Conservation (phyloP, 352 stramenopile species). For the Thraustochytrium striatum region DNA sequence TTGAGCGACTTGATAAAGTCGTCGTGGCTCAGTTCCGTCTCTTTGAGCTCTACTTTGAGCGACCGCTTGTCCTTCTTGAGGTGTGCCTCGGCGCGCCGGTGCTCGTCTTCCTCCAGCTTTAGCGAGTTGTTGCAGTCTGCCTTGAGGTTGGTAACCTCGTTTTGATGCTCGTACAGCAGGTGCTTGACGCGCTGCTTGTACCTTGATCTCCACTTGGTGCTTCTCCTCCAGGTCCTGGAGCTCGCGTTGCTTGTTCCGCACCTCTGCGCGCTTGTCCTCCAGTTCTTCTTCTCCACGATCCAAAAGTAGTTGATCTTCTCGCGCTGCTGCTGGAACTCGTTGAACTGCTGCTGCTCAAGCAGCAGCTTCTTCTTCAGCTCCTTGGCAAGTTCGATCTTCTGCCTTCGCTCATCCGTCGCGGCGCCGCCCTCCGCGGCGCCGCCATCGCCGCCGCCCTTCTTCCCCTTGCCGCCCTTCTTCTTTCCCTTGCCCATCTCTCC, state of each 20-base stretch:
- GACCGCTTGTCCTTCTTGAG: slow-evolving; percentile 78
- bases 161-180: slow-evolving; percentile 87
- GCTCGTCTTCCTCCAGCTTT: slow-evolving; percentile 82
- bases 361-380: slow-evolving; percentile 44
- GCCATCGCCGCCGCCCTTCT: not conserved
- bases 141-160: slow-evolving; percentile 79
- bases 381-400: slow-evolving; percentile 21
- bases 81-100: slow-evolving; percentile 73
- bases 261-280: slow-evolving; percentile 81
- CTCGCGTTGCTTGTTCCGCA: slow-evolving; percentile 89
- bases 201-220: slow-evolving; percentile 90
- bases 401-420: not conserved
- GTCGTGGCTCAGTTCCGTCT: slow-evolving; percentile 82
- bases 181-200: slow-evolving; percentile 95
- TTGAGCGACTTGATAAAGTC: slow-evolving; percentile 87
- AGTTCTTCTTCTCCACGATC: slow-evolving; percentile 95
- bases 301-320: slow-evolving; percentile 95
- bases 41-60: slow-evolving; percentile 81
- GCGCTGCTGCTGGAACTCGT: slow-evolving; percentile 89
- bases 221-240: slow-evolving; percentile 89
- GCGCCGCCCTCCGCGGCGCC: not conserved
- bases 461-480: slow-evolving; percentile 47
- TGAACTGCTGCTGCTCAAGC: slow-evolving; percentile 84
- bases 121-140: slow-evolving; percentile 79
- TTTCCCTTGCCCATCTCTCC: slow-evolving; percentile 23